A percentile compares a stretch with the other conserved stretches of the same genome.
Evolutionary conservation across 257 asterid genomes (phyloP).

Genomic region (Agastache rugosa): DNA sequence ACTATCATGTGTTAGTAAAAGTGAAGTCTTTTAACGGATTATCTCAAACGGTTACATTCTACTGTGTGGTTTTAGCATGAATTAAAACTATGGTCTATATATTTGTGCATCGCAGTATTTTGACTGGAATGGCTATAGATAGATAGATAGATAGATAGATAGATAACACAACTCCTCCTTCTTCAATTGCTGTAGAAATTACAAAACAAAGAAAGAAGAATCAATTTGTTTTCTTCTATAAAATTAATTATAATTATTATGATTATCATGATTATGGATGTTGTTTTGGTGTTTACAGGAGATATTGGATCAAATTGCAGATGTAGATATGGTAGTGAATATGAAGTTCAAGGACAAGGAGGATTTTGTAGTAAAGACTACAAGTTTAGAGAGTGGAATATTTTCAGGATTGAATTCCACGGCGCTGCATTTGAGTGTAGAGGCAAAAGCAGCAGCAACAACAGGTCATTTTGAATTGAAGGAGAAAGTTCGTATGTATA

Average conservation of each 20-base stretch:
- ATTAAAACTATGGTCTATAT: not conserved
- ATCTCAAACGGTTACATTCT: not conserved
- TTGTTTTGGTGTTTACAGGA: constrained; percentile 57
- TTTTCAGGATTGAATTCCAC: constrained; percentile 54
- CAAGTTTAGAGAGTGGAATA: constrained; percentile 39
- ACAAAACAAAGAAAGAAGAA: not conserved
- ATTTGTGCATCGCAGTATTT: not conserved
- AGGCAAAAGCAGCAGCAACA: too few species aligned
- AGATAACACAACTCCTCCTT: too few species aligned
- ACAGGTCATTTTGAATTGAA: constrained; percentile 30
- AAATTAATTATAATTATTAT: too few species aligned
- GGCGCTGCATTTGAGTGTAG: constrained; percentile 35
- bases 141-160: too few species aligned
- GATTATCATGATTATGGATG: too few species aligned
- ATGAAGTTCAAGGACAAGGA: constrained; percentile 66
- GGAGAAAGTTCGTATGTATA: constrained; percentile 56
- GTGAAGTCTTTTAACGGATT: too few species aligned
- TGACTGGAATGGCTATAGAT: not conserved
- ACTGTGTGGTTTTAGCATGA: not conserved
- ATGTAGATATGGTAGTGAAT: constrained; percentile 84
- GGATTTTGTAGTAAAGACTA: constrained; percentile 44
- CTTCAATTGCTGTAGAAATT: not conserved
- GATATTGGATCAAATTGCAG: constrained; percentile 77
- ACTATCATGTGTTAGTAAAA: too few species aligned
- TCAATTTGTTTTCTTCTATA: not conserved